These are phyloP conservation scores for Rhodamnia argentea DNA, from an alignment of 345 rosid genomes.

Conservation along the genomic window DNA sequence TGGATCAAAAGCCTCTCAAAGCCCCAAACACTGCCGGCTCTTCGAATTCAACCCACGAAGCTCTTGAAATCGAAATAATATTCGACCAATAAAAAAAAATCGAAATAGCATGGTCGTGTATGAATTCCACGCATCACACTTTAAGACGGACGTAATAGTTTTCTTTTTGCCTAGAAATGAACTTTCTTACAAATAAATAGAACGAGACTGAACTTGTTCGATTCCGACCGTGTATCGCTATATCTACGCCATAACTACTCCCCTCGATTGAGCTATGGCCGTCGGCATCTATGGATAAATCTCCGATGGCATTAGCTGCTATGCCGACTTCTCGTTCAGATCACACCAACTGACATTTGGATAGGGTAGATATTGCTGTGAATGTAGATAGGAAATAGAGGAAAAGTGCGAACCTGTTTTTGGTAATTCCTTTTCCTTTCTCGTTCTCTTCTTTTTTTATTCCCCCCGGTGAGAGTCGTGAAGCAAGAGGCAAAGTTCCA, in stretches of 20 bases:
- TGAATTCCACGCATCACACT: no score
- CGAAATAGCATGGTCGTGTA: no score
- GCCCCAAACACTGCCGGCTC: neutral
- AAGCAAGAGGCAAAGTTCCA: neutral
- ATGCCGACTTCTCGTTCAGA: rapidly evolving
- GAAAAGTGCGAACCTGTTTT: neutral
- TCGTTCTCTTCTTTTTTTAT: no score
- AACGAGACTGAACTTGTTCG: neutral
- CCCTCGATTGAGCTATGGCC: neutral
- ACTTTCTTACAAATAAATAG: neutral
- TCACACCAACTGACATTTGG: neutral
- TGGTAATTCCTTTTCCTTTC: neutral
- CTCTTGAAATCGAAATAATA: neutral
- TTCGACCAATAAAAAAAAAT: no score
- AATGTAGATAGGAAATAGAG: neutral
- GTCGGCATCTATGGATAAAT: neutral
- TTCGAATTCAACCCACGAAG: neutral
- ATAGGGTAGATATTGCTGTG: neutral
- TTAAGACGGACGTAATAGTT: no score
- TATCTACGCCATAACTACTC: neutral
- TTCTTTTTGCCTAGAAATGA: neutral
- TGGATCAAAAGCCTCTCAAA: neutral
- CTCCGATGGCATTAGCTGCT: neutral
- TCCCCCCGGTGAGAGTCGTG: neutral
- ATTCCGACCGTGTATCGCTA: no score